Conservation (phyloP, 176 grass and related monocot genomes). For the Triticum urartu region DNA sequence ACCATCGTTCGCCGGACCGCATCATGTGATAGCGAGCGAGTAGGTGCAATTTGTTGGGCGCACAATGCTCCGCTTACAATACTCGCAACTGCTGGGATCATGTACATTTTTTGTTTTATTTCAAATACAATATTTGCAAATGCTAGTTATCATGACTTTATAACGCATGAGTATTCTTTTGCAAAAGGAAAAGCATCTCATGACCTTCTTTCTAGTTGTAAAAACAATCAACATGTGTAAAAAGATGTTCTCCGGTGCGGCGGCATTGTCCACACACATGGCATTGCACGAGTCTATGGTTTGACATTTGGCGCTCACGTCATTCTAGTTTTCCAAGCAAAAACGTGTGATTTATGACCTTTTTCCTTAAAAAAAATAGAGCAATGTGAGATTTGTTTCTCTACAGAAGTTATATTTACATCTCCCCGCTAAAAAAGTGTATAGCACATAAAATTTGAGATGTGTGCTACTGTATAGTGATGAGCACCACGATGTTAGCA, state of each 20-base stretch:
- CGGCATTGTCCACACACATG: background rate
- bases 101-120: background rate
- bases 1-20: background rate
- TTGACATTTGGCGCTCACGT: background rate
- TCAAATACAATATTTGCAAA: background rate
- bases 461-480: background rate
- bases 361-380: too few relatives aligned
- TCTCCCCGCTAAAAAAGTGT: background rate
- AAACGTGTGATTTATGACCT: background rate
- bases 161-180: background rate
- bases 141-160: background rate
- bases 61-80: background rate
- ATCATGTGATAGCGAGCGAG: conserved; percentile 36
- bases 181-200: background rate
- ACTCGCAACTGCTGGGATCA: background rate
- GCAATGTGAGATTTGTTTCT: background rate
- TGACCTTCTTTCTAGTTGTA: too few relatives aligned
- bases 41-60: background rate
- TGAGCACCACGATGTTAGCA: background rate
- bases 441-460: background rate
- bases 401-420: background rate
- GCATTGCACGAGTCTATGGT: background rate
- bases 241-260: too few relatives aligned
- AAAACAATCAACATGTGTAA: too few relatives aligned
- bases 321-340: background rate